These are phyloP conservation scores for Rhytidiadelphus loreus DNA, from an alignment of 225 moss, liverwort and hornwort species.

Conservation along the genomic window DNA sequence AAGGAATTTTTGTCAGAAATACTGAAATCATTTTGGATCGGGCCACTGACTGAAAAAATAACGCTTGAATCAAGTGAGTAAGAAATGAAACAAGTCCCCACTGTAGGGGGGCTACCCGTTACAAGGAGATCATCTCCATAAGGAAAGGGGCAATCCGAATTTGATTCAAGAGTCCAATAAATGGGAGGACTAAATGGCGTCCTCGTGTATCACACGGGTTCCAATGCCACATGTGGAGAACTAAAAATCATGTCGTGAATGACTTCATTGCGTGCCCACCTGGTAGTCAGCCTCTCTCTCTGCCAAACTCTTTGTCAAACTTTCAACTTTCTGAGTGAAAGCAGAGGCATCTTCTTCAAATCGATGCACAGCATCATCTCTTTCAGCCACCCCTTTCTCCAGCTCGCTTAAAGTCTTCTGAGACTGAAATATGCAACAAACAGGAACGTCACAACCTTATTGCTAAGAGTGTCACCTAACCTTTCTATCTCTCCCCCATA, in stretches of 20 bases:
- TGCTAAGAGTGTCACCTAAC: neutral
- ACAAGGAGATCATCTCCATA: neutral
- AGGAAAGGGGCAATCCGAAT: neutral
- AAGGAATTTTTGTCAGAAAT: neutral
- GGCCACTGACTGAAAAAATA: neutral
- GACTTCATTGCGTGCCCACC: constrained; percentile 30
- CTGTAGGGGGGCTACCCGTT: neutral
- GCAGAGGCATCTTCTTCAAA: constrained; percentile 55
- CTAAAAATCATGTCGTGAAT: neutral
- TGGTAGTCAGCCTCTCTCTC: constrained; percentile 82
- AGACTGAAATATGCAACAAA: constrained; percentile 24
- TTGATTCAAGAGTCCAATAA: neutral
- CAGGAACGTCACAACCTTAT: neutral
- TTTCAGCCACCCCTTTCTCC: constrained; percentile 49
- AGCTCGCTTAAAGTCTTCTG: constrained; percentile 42
- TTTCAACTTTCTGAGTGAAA: constrained; percentile 64
- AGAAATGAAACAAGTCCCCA: neutral
- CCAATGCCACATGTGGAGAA: neutral
- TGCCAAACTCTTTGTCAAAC: constrained; percentile 46
- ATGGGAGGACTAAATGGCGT: neutral
- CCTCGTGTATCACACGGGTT: neutral
- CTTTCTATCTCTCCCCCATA: neutral
- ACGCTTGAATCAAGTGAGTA: neutral
- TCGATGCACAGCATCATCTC: constrained; percentile 48
- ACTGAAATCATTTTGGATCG: neutral